Base-by-base conservation (phyloP, 371 early-diverging fungal genomes). In the Rhizopus sp. region DNA sequence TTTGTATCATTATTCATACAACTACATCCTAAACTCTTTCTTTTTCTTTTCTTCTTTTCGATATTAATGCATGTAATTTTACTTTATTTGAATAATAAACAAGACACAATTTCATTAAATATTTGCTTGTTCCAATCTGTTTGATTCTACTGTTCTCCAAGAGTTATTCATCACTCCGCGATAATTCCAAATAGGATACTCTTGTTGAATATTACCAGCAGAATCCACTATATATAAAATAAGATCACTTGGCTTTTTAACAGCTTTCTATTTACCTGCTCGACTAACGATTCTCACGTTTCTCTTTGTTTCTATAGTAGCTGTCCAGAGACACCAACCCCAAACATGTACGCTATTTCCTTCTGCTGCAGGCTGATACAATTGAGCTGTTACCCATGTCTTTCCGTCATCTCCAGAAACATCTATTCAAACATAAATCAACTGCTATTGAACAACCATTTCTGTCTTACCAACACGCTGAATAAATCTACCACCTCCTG, bases 161-260 rank as follows among this genome's bases (percentile, higher is more conserved):
- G 88, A 70, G 63, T 91, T 92, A 70, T 90, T 90, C 89, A 92
- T 88, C 31, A 91, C 91, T 5, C 92, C 92, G 44, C 92, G 77
- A 55, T 87, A 88, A 68, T 93, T 92, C 93, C 93, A 93, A 31
- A 89, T 83, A 1, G 88, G 87, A 4, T 76, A 66, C 50, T 84
- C 82, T 33, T 93, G 93, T 64, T 93, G 93, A 7, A 86, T 86
- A 59, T 92, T 92, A 38, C 87, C 87, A 29, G 84, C 72, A 10
- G 83, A 76, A 60, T 93, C 92, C 72, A 81, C 85, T 83, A 68
- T 15, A 32, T 16, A 34, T 29, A 48, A 2, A 35, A 30, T 49
- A 16, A 52, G 38, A 52, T 34, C 4, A n/a, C 13, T 38, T 37
- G 30, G 4, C 44, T 45, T 7, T 7, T 7, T 12, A n/a, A 32